Evolutionary conservation across 257 asterid species (phyloP), one percentile per base, ranked within the genome.

Genomic region (Cordia subcordata): DNA sequence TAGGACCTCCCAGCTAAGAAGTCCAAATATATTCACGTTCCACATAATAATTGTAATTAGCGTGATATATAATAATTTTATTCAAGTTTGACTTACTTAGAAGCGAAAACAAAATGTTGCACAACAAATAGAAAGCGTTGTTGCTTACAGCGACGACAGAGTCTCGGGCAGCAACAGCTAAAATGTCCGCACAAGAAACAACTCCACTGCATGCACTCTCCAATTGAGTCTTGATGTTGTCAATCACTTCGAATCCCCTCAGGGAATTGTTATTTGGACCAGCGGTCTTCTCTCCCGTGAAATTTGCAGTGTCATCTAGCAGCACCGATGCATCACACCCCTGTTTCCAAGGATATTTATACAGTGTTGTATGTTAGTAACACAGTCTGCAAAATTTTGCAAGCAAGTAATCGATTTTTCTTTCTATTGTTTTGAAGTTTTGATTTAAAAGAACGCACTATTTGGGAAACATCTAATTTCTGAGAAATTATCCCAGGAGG

Each of bases 261-360:
- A 88, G 11, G 0, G 96, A 87, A 54, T 85, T 83, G n/a, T 10
- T 72, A 63, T 85, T 88, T 0, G 94, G 92, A 12, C 46, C 79
- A 0, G 96, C 96, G 0, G 68, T 72, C 64, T 88, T 57, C 44
- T 88, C 96, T 11, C 96, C 96, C 0, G 94, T 82, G 52, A 85
- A 81, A 49, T 18, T 81, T 4, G 87, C 68, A 0, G 82, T 81
- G 75, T 88, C 89, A 23, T 79, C 92, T 21, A 87, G 77, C 57
- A 87, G 51, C 55, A 88, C 82, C 0, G 96, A 88, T 16, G 82
- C 96, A 27, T 87, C 96, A 61, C 96, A 87, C 1, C 96, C 96
- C 96, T 87, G 77, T 50, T 19, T 52, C 11, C 57, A 11, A 56
- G 45, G 42, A 54, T 53, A 12, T 19, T 15, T 44, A 27, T 32